These are phyloP conservation scores for Cladorrhinum sp. DNA, from an alignment of 2,329 filamentous ascomycete genomes.

Conservation along the genomic window DNA sequence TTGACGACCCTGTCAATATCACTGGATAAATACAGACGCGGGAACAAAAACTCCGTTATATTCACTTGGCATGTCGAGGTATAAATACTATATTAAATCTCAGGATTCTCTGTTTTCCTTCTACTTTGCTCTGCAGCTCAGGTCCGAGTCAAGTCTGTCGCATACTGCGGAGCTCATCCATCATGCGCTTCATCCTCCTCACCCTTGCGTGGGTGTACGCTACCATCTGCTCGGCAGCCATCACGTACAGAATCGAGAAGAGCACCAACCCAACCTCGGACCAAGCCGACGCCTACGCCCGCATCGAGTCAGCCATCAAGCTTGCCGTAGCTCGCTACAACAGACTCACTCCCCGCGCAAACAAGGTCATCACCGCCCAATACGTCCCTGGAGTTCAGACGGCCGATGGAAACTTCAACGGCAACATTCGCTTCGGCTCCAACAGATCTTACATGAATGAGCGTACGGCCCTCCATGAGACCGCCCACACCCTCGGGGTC, in stretches of 20 bases:
- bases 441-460: constrained; percentile 47
- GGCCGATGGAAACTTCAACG: constrained; percentile 45
- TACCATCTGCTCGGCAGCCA: constrained; percentile 35
- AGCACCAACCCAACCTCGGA: constrained; percentile 40
- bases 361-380: constrained; percentile 39
- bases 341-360: constrained; percentile 32
- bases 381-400: constrained; percentile 45
- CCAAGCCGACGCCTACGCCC: constrained; percentile 42
- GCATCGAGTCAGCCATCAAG: constrained; percentile 43
- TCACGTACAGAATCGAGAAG: constrained; percentile 40
- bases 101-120: not conserved
- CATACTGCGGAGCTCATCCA: constrained; percentile 5
- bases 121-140: not conserved
- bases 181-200: constrained; percentile 37
- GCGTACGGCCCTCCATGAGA: constrained; percentile 48
- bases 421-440: constrained; percentile 45
- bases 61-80: not conserved
- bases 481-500: constrained; percentile 47
- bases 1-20: not conserved
- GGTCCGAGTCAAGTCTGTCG: too few relatives aligned
- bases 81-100: not conserved
- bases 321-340: constrained; percentile 41
- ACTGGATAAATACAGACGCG: constrained; percentile 1
- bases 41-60: not conserved
- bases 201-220: constrained; percentile 31